Evolutionary conservation across 2,329 filamentous ascomycete species (phyloP), one percentile per base, ranked within the genome.

Genomic region (Acarospora socialis): DNA sequence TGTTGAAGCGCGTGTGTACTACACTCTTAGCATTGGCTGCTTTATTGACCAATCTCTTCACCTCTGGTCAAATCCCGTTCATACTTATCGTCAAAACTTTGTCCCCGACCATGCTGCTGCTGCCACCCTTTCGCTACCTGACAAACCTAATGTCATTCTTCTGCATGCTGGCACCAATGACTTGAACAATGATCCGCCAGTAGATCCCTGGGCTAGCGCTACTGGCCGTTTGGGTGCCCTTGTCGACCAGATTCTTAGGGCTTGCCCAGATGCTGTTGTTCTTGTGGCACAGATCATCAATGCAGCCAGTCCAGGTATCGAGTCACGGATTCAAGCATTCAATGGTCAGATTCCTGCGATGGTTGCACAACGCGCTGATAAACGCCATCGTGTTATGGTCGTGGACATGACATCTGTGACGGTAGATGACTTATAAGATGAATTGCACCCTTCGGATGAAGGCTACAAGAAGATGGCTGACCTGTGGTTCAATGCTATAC

Each of bases 251-350:
- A 40, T 59, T 3, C 30, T 52, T 6, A 28, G 35, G 4, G 32
- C 29, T 7, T 49, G 45, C 28, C 50, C 52, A 0, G 48, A 52
- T 29, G 46, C 53, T 4, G 48, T 46, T 4, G 39, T 59, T 3
- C 35, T 60, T 6, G 53, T 60, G 20, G 54, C 55, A 5, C 46
- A 53, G 33, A 48, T 59, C 10, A 52, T 55, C 25, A 37, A 43
- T 10, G 32, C 39, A 7, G 26, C 34, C 10, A 43, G 47, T 26
- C 25, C 21, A 8, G 35, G 33, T 13, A 39, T 33, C 12, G 33
- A 39, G 23, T 28, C 22, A 7, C 43, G 42, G 13, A 43, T 47
- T 9, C 28, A 41, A 8, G 32, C 21, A 1, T 53, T 40, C 33
- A 54, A 54, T 31, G 32, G 33, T 19, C 42, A 35, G 7, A 31